phyloP scores from a whole-genome alignment of 129 eudicot genomes.

The Lactuca saligna region DNA sequence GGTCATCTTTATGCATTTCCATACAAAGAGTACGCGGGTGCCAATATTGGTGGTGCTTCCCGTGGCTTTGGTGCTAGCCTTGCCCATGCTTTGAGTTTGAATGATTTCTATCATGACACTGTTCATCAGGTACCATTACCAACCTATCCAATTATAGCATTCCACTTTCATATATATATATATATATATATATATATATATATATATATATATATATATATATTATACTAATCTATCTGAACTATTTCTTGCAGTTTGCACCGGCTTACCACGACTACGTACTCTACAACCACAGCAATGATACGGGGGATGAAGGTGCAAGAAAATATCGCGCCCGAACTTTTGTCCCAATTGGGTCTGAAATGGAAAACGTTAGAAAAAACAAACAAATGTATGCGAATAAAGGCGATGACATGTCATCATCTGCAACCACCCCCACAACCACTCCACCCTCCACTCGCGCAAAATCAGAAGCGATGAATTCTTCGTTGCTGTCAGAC shows the following conservation, averaged over 20 bases:
- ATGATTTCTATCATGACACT: constrained; percentile 94
- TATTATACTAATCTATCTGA: no score
- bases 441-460: constrained; percentile 30
- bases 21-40: constrained; percentile 96
- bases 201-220: no score
- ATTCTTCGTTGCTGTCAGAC: constrained; percentile 68
- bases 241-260: constrained; percentile 67
- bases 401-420: constrained; percentile 19
- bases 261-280: constrained; percentile 99
- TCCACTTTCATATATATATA: no score
- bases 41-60: constrained; percentile 67
- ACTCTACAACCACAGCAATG: constrained; percentile 77
- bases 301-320: constrained; percentile 68
- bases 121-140: constrained; percentile 99
- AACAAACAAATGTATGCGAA: constrained; percentile 58
- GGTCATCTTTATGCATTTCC: constrained; percentile 98
- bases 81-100: constrained; percentile 81
- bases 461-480: constrained; percentile 59
- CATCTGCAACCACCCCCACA: constrained; percentile 37
- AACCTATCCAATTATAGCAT: no score
- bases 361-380: constrained; percentile 86
- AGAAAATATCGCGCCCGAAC: constrained; percentile 81
- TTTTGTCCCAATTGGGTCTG: constrained; percentile 93
- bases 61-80: constrained; percentile 81
- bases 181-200: no score